Percentiles rank a stretch among this genome's conserved stretches.
Evolutionary conservation across 805 yeast species (phyloP).

Genomic region (Candida glaebosa): DNA sequence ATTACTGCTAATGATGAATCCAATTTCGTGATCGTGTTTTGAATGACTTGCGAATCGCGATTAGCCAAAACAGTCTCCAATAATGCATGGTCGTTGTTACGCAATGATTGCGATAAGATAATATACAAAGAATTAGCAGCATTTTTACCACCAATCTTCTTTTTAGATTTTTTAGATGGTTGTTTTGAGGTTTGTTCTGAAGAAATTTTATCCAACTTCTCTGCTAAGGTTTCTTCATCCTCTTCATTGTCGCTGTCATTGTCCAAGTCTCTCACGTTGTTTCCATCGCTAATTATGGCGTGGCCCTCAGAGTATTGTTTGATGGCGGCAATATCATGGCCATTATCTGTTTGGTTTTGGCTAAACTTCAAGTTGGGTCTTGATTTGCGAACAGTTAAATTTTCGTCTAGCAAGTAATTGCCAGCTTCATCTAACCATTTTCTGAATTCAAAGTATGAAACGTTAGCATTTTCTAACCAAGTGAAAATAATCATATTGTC

Average conservation of each 20-base stretch:
- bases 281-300: conserved; percentile 62
- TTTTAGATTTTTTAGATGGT: conserved; percentile 27
- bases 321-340: conserved; percentile 53
- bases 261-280: conserved; percentile 54
- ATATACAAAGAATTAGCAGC: conserved; percentile 70
- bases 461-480: conserved; percentile 62
- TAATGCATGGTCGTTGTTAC: conserved; percentile 79
- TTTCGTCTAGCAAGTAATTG: conserved; percentile 19
- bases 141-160: conserved; percentile 48
- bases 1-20: conserved; percentile 48
- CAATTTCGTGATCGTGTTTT: conserved; percentile 47
- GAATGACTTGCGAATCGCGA: conserved; percentile 47
- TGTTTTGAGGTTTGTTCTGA: conserved; percentile 19
- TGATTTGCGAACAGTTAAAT: conserved; percentile 28
- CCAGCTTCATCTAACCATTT: conserved; percentile 42
- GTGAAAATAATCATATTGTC: conserved; percentile 41
- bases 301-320: conserved; percentile 58
- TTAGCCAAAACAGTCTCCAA: conserved; percentile 76
- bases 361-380: conserved; percentile 40
- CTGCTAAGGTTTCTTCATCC: conserved; percentile 49
- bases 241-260: conserved; percentile 44
- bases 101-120: conserved; percentile 83
- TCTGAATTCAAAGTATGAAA: conserved; percentile 55
- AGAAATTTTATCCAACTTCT: conserved; percentile 41
- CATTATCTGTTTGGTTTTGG: conserved; percentile 41